Evolutionary conservation across 106 monocot species (phyloP), one percentile per base, ranked within the genome.

Genomic region (Dendrobium huoshanense): DNA sequence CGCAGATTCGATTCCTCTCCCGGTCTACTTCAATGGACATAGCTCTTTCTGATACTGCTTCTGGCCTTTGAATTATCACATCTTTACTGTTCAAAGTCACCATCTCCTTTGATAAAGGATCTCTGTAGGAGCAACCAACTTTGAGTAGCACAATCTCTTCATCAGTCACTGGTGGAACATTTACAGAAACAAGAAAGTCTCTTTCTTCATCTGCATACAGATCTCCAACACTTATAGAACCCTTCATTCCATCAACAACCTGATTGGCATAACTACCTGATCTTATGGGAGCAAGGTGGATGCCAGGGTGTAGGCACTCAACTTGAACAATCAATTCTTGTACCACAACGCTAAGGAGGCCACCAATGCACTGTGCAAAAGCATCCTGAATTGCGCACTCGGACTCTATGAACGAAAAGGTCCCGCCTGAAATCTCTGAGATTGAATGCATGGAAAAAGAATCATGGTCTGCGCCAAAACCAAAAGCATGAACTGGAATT

Each of bases 291-390:
- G 42, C 67, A 25, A 97, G 83, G 18, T 25, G 79, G 17, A 90
- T 82, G 9, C 80, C 74, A 47, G 90, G 77, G 11, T 91, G 77
- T n/a, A 73, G 33, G 67, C 92, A 94, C 37, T 94, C 89, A 37
- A 94, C 25, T 15, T 44, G 44, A 19, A 97, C 79, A 5, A 40
- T 56, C 81, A 92, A 73, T 37, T 88, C 83, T 80, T 97, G 94
- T 29, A 91, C 90, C 43, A 89, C 92, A 37, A 97, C 92, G 49
- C 96, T 97, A 4, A 97, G 89, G 19, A 97, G 88, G 77, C 96
- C 96, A n/a, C 96, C 96, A n/a, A 97, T 94, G 88, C 96, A 97
- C 67, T 92, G 97, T 6, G 97, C 97, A 83, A 97, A 94, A 0
- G 97, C 94, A 80, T 94, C 94, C 79, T 94, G 97, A 31, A 98